Base-by-base conservation (phyloP, 345 rosid species). In the Euphorbia pulcherrima region DNA sequence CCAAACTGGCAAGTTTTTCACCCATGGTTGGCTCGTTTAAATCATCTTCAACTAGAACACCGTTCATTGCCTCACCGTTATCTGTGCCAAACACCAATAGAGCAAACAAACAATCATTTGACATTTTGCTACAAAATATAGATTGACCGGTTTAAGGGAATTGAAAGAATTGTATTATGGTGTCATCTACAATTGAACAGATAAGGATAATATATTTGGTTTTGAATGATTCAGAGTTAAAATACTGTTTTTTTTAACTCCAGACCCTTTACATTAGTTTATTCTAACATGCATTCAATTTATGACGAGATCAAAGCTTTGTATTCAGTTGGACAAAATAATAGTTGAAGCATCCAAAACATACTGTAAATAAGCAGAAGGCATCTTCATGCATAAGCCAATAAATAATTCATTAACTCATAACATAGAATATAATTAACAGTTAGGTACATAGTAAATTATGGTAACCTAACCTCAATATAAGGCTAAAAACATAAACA, bases 11-110 rank as follows among this genome's bases (percentile, higher is more conserved):
- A 37, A 95, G 91, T 69, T 86, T 92, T 75, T 95, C 98, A 47
- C 96, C 98, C 83, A 95, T 92, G 29, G 99, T 92, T 12, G 87
- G 96, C 88, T 92, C 99, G 70, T 84, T 79, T 39, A 62, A 66
- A 77, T 83, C 84, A 84, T 83, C 86, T 64, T 90, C 85, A 53
- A 79, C 85, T 9, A 86, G 72, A 30, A 77, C 86, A 77, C 92
- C 91, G 78, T 86, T 87, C 74, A 80, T 71, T 73, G 80, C 81
- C 71, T 90, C 97, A 64, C 77, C 86, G 66, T 77, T 44, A 65
- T 84, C 97, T 88, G 48, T 13, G 20, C 5, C 54, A 74, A 51
- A 46, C 40, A 67, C 0, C 44, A 53, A 9, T 26, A 27, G 2
- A 28, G 41, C 20, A 40, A 63, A 39, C 44, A 39, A 9, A 39